Evolutionary conservation across 257 asterid species (phyloP), one percentile per base, ranked within the genome.

Genomic region (Ballota nigra): DNA sequence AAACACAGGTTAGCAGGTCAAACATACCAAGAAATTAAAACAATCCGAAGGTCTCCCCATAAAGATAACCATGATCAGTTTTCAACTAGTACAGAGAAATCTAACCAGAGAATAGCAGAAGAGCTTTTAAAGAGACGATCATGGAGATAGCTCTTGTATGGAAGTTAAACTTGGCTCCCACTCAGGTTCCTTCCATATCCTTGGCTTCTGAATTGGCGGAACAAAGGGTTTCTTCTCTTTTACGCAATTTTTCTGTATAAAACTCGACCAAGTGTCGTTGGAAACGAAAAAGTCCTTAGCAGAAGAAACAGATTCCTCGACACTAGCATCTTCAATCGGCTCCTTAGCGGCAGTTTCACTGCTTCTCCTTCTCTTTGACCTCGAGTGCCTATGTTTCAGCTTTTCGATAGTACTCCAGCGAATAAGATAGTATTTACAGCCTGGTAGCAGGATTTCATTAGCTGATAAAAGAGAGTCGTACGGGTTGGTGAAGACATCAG

Each of bases 151-250:
- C 75, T 91, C 95, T 73, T 74, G 74, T 63, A 89, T 85, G 29
- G 92, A 87, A 60, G 79, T 49, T 58, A 91, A 67, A 41, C 81
- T 74, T 6, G 94, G 96, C 79, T 88, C 88, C 94, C 96, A 86
- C 34, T 87, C 89, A 1, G 36, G 66, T 41, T 71, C 89, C 83
- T 66, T 89, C 80, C 86, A 53, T 6, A 63, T 28, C 79, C 79
- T 87, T 18, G 85, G 85, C 76, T 77, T 82, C 38, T 77, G 89
- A 53, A 86, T 87, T 2, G 92, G 97, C 12, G 95, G 89, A 22
- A 86, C 81, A 70, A 89, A 84, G 38, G 82, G 65, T 67, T 76
- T 79, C 86, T 78, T 88, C 78, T 77, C 81, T 45, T 78, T 75
- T 58, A 36, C 58, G 20, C 29, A 34, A 62, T 77, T 79, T 40